These are phyloP conservation scores for Cymbopogon flexuosus DNA, from an alignment of 202 grass and related monocot genomes.

Conservation along the genomic window DNA sequence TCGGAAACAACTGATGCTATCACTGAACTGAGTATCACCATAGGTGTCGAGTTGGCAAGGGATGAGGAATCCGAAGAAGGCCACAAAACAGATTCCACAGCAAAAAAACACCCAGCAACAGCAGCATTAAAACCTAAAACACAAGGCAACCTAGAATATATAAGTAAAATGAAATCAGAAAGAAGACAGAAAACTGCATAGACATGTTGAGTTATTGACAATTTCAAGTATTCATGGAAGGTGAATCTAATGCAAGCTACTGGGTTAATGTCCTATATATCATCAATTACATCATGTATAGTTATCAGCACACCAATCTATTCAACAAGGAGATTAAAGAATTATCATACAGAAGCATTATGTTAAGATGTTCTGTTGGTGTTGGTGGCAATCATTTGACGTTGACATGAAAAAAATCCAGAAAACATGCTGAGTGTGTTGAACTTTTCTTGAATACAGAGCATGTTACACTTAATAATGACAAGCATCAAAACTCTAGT, in stretches of 20 bases:
- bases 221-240: slow-evolving; percentile 1
- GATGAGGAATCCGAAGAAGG: slow-evolving; percentile 58
- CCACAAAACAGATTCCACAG: slow-evolving; percentile 95
- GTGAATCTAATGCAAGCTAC: neutral
- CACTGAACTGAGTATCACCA: slow-evolving; percentile 97
- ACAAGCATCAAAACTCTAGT: neutral
- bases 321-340: neutral
- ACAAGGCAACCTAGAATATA: slow-evolving; percentile 44
- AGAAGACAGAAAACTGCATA: neutral
- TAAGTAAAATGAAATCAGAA: slow-evolving; percentile 51
- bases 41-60: slow-evolving; percentile 78
- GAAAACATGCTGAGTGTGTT: neutral
- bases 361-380: neutral
- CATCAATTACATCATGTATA: neutral
- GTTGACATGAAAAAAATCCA: neutral
- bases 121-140: slow-evolving; percentile 97
- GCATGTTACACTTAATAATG: neutral
- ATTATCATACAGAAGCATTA: neutral
- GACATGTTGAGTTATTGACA: neutral
- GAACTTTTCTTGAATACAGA: neutral
- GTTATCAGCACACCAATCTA: neutral
- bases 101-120: slow-evolving; percentile 93
- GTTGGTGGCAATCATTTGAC: neutral
- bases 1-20: slow-evolving; percentile 93
- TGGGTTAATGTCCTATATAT: neutral